Base-by-base conservation (phyloP, 345 rosid species). In the Sapria himalayana region DNA sequence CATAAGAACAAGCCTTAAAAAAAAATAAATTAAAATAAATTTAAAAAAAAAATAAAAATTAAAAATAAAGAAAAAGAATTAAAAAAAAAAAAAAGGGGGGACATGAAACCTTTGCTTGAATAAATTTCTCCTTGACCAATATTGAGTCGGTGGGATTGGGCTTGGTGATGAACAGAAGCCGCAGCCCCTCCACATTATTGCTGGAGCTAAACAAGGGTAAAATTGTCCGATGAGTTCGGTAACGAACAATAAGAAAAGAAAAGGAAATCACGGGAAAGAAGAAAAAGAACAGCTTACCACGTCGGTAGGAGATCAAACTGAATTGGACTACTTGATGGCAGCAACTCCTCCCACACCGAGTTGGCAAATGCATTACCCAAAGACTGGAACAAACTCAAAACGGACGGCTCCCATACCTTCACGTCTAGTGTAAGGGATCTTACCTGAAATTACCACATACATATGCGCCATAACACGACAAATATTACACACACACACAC, bases 391-490 rank as follows among this genome's bases (percentile, higher is more conserved):
- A 91, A 69, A 51, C 61, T 72, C 58, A 91, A 74, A 50, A 91
- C 99, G 46, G 92, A 84, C 34, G 92, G 96, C 61, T 91, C 99
- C 99, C 99, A 84, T 39, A 73, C 75, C 62, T 80, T 80, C 51
- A 91, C 99, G 58, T 91, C 99, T 37, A 91, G 99, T 5, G 95
- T 91, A 36, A 91, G 86, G 16, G 96, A 91, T 50, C 99, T 75
- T 35, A 91, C 94, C 99, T 84, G 82, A 45, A 60, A 44, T 37
- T 49, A n/a, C n/a, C n/a, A n/a, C n/a, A n/a, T n/a, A n/a, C n/a
- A n/a, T n/a, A n/a, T n/a, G n/a, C n/a, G n/a, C n/a, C n/a, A n/a
- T n/a, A n/a, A n/a, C n/a, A n/a, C n/a, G n/a, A n/a, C n/a, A n/a
- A n/a, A n/a, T n/a, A n/a, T n/a, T n/a, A n/a, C n/a, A n/a, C n/a